Base-by-base conservation (phyloP, 768 basidiomycete species). In the Lyophyllum decastes region DNA sequence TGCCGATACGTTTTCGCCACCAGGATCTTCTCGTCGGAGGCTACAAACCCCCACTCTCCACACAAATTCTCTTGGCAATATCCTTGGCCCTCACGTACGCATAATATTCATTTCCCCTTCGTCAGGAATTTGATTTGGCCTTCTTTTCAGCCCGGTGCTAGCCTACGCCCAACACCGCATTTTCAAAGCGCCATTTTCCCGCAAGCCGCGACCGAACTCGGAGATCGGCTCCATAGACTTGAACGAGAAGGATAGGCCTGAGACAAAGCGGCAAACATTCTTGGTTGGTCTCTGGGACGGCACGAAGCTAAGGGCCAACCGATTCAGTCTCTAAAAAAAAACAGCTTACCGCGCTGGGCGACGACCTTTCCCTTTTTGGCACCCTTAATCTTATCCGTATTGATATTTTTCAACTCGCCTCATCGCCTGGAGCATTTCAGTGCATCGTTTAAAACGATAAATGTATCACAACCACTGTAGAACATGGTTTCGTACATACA, bases 81-180 rank as follows among this genome's bases (percentile, higher is more conserved):
- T 88, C 88, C 2, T 63, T 89, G 35, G 82, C 63, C 16, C 64
- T 84, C 16, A 85, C 77, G 86, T 89, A 67, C 57, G 86, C 76
- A n/a, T 35, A 24, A n/a, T 47, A n/a, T n/a, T n/a, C n/a, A n/a
- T n/a, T n/a, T n/a, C n/a, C n/a, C n/a, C n/a, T n/a, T n/a, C n/a
- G n/a, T n/a, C n/a, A n/a, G n/a, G n/a, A n/a, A n/a, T n/a, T n/a
- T n/a, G n/a, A n/a, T n/a, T 19, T 19, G 40, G 33, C 25, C 24
- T 14, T 17, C 26, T 19, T 40, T 44, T 17, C 47, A 87, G 86
- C 27, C 85, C 84, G 2, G 61, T 78, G 4, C 72, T 87, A 26
- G 83, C 85, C 1, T 76, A 75, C 64, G 73, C 68, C 4, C 87
- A 88, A 54, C 83, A 86, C 68, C 73, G 70, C 45, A 34, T 78